A percentile compares a stretch with the other conserved stretches of the same genome.
Conservation (phyloP, 2,329 filamentous ascomycete genomes). For the Arthrocladium fulminans region DNA sequence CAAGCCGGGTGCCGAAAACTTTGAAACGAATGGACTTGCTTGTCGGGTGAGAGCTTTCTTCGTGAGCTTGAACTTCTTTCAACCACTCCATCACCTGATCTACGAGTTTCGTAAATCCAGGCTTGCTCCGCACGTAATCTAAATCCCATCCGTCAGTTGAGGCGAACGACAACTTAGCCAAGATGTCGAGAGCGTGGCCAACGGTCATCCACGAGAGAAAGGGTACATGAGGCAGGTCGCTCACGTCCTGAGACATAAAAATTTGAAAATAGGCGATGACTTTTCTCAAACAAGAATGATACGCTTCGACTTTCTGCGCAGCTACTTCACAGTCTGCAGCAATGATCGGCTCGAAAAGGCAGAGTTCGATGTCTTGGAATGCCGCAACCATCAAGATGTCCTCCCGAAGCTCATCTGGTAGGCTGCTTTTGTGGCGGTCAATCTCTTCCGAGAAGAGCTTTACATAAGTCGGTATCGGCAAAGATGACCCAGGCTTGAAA, state of each 20-base stretch:
- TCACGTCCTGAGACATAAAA: constrained; percentile 38
- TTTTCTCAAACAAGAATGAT: constrained; percentile 42
- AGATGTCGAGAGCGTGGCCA: constrained; percentile 33
- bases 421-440: constrained; percentile 18
- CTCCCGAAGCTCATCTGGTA: constrained; percentile 7
- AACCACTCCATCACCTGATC: constrained; percentile 18
- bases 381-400: constrained; percentile 6
- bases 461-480: constrained; percentile 25
- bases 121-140: constrained; percentile 19
- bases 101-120: constrained; percentile 19
- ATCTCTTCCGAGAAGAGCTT: constrained; percentile 41
- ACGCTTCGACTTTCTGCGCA: constrained; percentile 28
- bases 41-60: background rate
- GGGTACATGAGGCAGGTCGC: constrained; percentile 39
- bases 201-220: constrained; percentile 40
- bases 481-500: constrained; percentile 11
- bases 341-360: constrained; percentile 23
- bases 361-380: constrained; percentile 19
- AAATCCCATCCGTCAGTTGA: constrained; percentile 24
- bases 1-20: constrained; percentile 11
- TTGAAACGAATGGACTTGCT: constrained; percentile 9
- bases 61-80: constrained; percentile 11
- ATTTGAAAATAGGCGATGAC: constrained; percentile 43
- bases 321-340: constrained; percentile 33
- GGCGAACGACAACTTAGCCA: constrained; percentile 25